Evolutionary conservation across 768 basidiomycete genomes (phyloP).

Genomic region (Tricholoma sp.): DNA sequence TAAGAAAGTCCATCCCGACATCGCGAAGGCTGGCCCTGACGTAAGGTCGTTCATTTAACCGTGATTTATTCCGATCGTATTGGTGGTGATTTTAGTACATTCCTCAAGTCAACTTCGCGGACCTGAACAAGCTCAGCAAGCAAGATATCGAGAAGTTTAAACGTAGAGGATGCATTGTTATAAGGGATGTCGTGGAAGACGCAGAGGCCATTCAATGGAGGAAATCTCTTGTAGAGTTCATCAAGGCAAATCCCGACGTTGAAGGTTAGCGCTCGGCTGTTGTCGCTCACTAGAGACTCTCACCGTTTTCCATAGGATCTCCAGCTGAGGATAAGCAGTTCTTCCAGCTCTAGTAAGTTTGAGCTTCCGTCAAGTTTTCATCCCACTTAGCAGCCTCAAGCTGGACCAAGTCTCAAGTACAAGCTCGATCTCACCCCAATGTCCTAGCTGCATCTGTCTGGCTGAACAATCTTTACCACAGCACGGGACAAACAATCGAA

Average conservation of each 20-base stretch:
- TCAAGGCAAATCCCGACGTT: conserved; percentile 50
- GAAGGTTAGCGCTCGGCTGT: conserved; percentile 35
- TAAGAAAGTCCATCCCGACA: conserved; percentile 36
- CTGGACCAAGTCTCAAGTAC: conserved; percentile 51
- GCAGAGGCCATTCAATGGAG: conserved; percentile 56
- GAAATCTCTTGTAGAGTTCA: conserved; percentile 47
- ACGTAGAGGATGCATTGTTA: conserved; percentile 54
- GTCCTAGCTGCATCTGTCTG: conserved; percentile 50
- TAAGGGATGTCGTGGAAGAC: conserved; percentile 55
- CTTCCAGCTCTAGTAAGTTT: conserved; percentile 62
- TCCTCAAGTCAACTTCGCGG: conserved; percentile 55
- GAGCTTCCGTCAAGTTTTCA: neutral
- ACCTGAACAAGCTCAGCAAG: conserved; percentile 40
- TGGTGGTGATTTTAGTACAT: conserved; percentile 37
- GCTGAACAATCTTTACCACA: conserved; percentile 63
- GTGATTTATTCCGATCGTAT: neutral
- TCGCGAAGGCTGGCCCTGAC: conserved; percentile 42
- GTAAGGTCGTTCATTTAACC: conserved; percentile 27
- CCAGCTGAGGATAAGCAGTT: conserved; percentile 64
- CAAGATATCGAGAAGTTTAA: conserved; percentile 47
- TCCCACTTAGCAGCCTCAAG: conserved; percentile 14
- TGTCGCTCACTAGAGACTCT: neutral
- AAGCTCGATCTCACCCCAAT: conserved; percentile 64
- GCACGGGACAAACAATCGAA: conserved; percentile 31
- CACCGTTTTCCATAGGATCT: conserved; percentile 30